Conservation (phyloP, 1,139 yeast genomes). For the Debaryomycetaceae sp. region DNA sequence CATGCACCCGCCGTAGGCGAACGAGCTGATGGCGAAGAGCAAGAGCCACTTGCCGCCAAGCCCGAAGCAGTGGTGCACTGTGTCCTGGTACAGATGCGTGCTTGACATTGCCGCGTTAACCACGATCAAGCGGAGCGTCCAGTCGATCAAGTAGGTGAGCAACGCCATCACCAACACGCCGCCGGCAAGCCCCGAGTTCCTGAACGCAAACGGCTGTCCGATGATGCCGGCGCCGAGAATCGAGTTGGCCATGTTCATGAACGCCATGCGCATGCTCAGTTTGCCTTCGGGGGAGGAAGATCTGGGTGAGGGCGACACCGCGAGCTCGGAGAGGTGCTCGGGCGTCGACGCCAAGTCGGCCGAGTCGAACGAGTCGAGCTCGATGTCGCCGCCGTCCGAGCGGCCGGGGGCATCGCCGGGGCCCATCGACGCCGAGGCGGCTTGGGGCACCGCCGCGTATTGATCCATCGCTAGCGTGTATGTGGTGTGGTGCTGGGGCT, state of each 20-base stretch:
- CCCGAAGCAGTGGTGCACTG: slow-evolving; percentile 80
- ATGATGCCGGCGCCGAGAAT: slow-evolving; percentile 94
- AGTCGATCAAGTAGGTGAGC: slow-evolving; percentile 72
- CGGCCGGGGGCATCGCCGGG: no score
- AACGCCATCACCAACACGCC: slow-evolving; percentile 60
- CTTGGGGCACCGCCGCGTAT: no score
- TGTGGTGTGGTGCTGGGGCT: no score
- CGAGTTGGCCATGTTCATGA: slow-evolving; percentile 95
- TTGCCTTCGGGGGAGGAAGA: no score
- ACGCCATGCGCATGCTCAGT: slow-evolving; percentile 75
- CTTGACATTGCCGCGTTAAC: slow-evolving; percentile 76
- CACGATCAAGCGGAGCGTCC: slow-evolving; percentile 81
- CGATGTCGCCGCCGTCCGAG: no score
- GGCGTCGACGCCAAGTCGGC: no score
- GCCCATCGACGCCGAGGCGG: no score
- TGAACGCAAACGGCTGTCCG: slow-evolving; percentile 88
- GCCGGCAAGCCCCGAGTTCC: slow-evolving; percentile 73
- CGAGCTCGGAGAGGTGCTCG: no score
- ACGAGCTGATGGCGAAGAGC: slow-evolving; percentile 73
- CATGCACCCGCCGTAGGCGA: slow-evolving; percentile 93
- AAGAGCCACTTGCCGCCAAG: slow-evolving; percentile 62
- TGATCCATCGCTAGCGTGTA: no score
- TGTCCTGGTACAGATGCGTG: slow-evolving; percentile 77
- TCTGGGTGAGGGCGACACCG: no score
- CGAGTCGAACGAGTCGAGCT: no score